Base-by-base conservation (phyloP, 305 asterid species). In the Fraxinus nigra region DNA sequence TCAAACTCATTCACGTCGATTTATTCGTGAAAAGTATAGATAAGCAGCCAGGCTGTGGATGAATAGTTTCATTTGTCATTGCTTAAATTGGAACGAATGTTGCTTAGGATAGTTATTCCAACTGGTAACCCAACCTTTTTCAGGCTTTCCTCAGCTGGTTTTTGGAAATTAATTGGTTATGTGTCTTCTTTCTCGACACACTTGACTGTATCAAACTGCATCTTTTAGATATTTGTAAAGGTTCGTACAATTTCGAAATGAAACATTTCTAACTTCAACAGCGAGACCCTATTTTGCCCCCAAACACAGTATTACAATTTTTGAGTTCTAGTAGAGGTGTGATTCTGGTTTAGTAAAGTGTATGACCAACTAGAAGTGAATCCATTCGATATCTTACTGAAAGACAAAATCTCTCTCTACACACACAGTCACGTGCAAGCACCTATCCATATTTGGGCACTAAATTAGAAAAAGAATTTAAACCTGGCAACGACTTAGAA, bases 401-500 rank as follows among this genome's bases (percentile, higher is more conserved):
- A 24, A 69, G 20, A 26, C 75, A 28, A 30, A 61, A 22, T 61
- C 72, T 8, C 9, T 61, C 33, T 22, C 32, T 69, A 38, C 30
- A 11, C 13, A 22, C 37, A 30, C 35, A 11, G 18, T 67, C 70
- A 28, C 7, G 7, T 14, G 38, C 75, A 30, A 16, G 20, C 33
- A 69, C 9, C 18, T 11, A 10, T 28, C 20, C 75, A 13, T 28
- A 30, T 34, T 28, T 0, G 20, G 32, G 38, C 20, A 5, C 4
- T 10, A 24, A 18, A 10, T 32, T 11, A 56, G 72, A 56, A 26
- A 7, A 46, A 22, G 9, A 69, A 69, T 10, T 9, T 78, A 78
- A 81, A 96, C 99, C 98, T 92, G 97, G 82, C 99, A 94, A 69
- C 90, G 92, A 70, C 76, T 81, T 59, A 96, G 95, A 91, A 94